These are phyloP conservation scores for Amauroascus verrucosus DNA, from an alignment of 2,329 filamentous ascomycete genomes.

Conservation along the genomic window DNA sequence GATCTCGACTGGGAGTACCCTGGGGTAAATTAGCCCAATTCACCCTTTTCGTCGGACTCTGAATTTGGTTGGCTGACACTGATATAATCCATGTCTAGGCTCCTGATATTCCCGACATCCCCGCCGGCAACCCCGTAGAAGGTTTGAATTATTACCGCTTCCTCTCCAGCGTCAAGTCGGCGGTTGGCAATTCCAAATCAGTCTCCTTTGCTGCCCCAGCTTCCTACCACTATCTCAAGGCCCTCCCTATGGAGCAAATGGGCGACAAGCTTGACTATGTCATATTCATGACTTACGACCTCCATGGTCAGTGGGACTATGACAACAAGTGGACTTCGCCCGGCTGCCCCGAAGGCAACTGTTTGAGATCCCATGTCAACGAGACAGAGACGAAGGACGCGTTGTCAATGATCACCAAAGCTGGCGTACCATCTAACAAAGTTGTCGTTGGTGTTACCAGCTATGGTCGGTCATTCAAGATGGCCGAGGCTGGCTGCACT, in stretches of 20 bases:
- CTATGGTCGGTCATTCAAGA: constrained; percentile 31
- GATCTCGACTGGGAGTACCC: constrained; percentile 34
- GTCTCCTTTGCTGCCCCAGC: constrained; percentile 22
- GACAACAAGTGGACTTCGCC: background rate
- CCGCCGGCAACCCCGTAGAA: constrained; percentile 21
- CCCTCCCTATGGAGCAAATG: constrained; percentile 23
- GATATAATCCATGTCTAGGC: too few relatives aligned
- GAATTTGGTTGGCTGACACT: too few relatives aligned
- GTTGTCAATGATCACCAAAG: constrained; percentile 31
- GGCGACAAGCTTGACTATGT: constrained; percentile 23
- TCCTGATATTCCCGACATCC: constrained; percentile 30
- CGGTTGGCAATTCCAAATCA: constrained; percentile 16
- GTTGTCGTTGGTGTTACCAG: constrained; percentile 28
- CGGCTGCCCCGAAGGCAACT: constrained; percentile 18
- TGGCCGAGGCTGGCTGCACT: constrained; percentile 25
- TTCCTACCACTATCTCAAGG: constrained; percentile 26
- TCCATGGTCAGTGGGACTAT: constrained; percentile 23
- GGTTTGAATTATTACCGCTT: constrained; percentile 27
- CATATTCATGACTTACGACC: constrained; percentile 33
- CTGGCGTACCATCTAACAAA: constrained; percentile 27
- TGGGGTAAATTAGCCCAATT: too few relatives aligned
- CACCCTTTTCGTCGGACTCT: too few relatives aligned
- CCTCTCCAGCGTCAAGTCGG: constrained; percentile 14
- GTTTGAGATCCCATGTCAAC: constrained; percentile 34
- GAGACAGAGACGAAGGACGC: constrained; percentile 28